Conservation (phyloP, 2,329 filamentous ascomycete species). For the Fusarium decemcellulare region DNA sequence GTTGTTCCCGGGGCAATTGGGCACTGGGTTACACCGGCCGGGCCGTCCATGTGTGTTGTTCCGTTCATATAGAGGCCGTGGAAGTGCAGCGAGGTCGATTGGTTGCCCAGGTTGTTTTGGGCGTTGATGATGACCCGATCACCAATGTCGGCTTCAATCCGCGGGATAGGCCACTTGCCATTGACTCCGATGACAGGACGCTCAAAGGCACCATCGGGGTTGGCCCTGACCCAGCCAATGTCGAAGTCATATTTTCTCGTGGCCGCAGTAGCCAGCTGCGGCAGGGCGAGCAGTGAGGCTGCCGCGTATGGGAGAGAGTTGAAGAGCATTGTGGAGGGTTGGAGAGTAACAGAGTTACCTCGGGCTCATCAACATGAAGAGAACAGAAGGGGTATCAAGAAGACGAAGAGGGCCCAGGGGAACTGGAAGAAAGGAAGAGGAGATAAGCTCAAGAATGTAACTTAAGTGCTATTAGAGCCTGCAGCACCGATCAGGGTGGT, state of each 20-base stretch:
- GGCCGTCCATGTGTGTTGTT: conserved; percentile 80
- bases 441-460: conserved; percentile 3
- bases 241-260: conserved; percentile 76
- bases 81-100: conserved; percentile 76
- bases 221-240: conserved; percentile 78
- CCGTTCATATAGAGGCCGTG: conserved; percentile 81
- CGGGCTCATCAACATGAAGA: conserved; percentile 19
- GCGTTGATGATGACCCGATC: conserved; percentile 73
- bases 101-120: conserved; percentile 72
- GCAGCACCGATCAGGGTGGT: neutral
- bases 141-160: conserved; percentile 73
- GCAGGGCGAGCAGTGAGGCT: conserved; percentile 36
- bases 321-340: conserved; percentile 33
- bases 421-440: conserved; percentile 5
- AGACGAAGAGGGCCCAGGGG: conserved; percentile 2
- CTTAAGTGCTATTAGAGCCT: conserved; percentile 14
- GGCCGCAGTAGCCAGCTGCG: conserved; percentile 49
- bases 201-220: conserved; percentile 75
- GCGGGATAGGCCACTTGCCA: conserved; percentile 80
- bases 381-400: neutral
- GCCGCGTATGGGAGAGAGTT: conserved; percentile 28
- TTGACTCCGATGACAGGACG: conserved; percentile 83
- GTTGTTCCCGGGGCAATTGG: conserved; percentile 72
- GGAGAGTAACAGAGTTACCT: conserved; percentile 2
- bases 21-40: conserved; percentile 76